These are phyloP conservation scores for Alternaria incomplexa DNA, from an alignment of 2,329 filamentous ascomycete species.

Conservation along the genomic window DNA sequence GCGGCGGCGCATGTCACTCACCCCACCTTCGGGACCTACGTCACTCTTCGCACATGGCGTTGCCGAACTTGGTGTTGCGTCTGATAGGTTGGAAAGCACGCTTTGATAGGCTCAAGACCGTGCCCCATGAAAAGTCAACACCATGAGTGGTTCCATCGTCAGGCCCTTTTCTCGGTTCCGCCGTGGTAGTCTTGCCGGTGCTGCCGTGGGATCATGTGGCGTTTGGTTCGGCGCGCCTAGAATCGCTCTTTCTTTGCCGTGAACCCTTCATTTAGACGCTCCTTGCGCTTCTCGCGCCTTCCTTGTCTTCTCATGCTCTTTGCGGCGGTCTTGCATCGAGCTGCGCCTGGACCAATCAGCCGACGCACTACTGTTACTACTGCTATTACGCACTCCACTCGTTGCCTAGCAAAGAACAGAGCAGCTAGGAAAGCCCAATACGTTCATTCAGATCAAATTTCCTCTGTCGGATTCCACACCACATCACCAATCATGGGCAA, in stretches of 20 bases:
- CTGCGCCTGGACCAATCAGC: constrained; percentile 8
- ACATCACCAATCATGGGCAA: constrained; percentile 34
- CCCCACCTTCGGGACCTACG: constrained; percentile 18
- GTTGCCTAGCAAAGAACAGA: not conserved
- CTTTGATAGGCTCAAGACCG: constrained; percentile 1
- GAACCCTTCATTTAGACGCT: not conserved
- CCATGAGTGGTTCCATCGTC: constrained; percentile 6
- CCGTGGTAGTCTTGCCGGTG: constrained; percentile 1
- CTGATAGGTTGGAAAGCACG: constrained; percentile 6
- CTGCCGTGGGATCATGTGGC: constrained; percentile 7
- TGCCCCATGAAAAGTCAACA: constrained; percentile 11
- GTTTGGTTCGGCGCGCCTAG: not conserved
- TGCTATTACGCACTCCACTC: not conserved
- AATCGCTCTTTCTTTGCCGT: not conserved
- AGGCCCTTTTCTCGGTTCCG: not conserved
- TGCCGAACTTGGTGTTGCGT: not conserved
- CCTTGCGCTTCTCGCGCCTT: not conserved
- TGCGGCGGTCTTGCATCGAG: constrained; percentile 1
- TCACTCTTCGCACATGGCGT: constrained; percentile 11
- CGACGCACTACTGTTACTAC: not conserved
- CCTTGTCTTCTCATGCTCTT: constrained; percentile 7
- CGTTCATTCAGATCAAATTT: not conserved
- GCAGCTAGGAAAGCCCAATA: not conserved
- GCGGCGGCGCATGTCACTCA: constrained; percentile 14
- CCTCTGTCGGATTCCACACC: not conserved